Conservation (phyloP, 1,284 basidiomycete species). For the Pascua sp. region DNA sequence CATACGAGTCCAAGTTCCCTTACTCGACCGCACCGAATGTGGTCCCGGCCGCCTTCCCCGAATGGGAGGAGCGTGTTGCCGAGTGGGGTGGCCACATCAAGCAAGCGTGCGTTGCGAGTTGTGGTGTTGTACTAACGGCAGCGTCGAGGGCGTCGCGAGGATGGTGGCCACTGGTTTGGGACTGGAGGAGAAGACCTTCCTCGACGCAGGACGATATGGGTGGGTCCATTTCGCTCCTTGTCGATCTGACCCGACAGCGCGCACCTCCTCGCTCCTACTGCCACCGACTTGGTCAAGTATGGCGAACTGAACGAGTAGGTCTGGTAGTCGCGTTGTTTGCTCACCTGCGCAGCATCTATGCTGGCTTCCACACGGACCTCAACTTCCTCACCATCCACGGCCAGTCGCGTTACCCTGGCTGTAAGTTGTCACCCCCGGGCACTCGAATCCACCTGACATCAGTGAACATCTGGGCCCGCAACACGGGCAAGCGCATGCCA, state of each 20-base stretch:
- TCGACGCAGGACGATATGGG: slow-evolving; percentile 76
- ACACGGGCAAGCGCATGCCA: slow-evolving; percentile 78
- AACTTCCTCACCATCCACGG: slow-evolving; percentile 75
- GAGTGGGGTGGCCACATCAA: slow-evolving; percentile 84
- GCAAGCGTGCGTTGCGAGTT: slow-evolving; percentile 60
- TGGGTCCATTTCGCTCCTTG: slow-evolving; percentile 49
- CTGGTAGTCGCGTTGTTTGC: neutral
- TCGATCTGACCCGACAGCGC: slow-evolving; percentile 56
- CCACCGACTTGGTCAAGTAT: slow-evolving; percentile 77
- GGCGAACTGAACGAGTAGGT: slow-evolving; percentile 57
- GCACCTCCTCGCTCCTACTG: slow-evolving; percentile 84
- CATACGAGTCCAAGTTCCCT: slow-evolving; percentile 72
- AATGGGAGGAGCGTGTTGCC: slow-evolving; percentile 65
- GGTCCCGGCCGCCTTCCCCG: slow-evolving; percentile 60
- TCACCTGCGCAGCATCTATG: slow-evolving; percentile 63
- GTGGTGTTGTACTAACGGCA: slow-evolving; percentile 38
- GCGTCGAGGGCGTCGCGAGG: slow-evolving; percentile 72
- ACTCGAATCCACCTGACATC: slow-evolving; percentile 1
- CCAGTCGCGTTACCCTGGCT: slow-evolving; percentile 57
- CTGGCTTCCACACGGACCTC: slow-evolving; percentile 72
- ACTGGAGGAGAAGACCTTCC: slow-evolving; percentile 63
- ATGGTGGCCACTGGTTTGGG: slow-evolving; percentile 80
- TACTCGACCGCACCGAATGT: slow-evolving; percentile 73
- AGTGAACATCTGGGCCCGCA: slow-evolving; percentile 81
- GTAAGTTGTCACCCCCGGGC: slow-evolving; percentile 21